These are phyloP conservation scores for Monotropa hypopitys DNA, from an alignment of 179 eudicot species.

Conservation along the genomic window DNA sequence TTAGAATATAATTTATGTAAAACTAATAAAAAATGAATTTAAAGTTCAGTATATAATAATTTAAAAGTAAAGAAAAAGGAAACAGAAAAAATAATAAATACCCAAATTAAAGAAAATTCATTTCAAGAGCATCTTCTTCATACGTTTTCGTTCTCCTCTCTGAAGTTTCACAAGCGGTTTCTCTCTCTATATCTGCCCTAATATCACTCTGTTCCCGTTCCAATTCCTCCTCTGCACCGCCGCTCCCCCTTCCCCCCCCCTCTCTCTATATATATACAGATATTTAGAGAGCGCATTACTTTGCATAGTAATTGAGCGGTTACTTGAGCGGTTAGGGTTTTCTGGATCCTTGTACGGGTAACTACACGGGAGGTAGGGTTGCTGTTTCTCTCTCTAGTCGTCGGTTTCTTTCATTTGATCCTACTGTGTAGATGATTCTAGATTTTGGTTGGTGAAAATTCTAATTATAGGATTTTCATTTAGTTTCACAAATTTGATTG, in stretches of 20 bases:
- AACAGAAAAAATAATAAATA: no score
- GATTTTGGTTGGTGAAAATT: constrained; percentile 2
- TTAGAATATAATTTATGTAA: no score
- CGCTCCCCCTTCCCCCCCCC: not conserved
- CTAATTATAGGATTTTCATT: constrained; percentile 3
- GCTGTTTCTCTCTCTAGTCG: not conserved
- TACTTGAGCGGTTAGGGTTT: constrained; percentile 18
- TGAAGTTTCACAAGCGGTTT: not conserved
- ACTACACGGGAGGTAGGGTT: constrained; percentile 5
- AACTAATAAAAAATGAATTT: no score
- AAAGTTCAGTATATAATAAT: no score
- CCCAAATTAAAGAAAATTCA: not conserved
- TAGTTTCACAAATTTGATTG: not conserved
- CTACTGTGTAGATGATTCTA: not conserved
- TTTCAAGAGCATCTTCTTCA: not conserved
- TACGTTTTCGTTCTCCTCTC: not conserved
- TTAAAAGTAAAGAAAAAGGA: no score
- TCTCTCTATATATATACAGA: no score
- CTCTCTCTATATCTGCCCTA: constrained; percentile 13
- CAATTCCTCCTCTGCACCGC: constrained; percentile 3
- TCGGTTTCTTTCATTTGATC: not conserved
- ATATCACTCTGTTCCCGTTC: constrained; percentile 7
- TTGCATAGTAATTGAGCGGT: constrained; percentile 1
- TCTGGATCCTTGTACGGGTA: constrained; percentile 5
- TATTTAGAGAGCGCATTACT: not conserved